Evolutionary conservation across 2,329 filamentous ascomycete genomes (phyloP).

Genomic region (Byssochlamys sp.): DNA sequence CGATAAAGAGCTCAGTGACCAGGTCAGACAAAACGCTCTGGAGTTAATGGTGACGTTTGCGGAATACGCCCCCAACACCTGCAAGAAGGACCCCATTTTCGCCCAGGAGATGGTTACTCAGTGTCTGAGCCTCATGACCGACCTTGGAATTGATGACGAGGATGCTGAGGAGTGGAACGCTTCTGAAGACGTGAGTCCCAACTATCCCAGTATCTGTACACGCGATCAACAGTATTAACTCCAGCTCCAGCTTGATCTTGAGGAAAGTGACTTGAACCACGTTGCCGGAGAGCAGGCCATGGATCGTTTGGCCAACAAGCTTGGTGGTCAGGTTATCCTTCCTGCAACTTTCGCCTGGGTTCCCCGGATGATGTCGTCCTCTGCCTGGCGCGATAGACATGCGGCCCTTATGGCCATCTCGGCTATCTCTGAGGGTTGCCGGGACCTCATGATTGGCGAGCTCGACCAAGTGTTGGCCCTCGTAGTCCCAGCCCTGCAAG

Average conservation of each 20-base stretch:
- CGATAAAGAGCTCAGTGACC: constrained; percentile 85
- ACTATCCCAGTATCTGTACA: neutral
- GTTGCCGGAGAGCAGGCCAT: constrained; percentile 97
- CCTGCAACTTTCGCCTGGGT: constrained; percentile 94
- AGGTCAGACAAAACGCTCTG: constrained; percentile 84
- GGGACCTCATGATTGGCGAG: constrained; percentile 90
- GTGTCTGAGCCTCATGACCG: constrained; percentile 94
- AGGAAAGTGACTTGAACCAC: constrained; percentile 94
- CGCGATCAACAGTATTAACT: constrained; percentile 10
- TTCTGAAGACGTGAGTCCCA: constrained; percentile 67
- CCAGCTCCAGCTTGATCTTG: constrained; percentile 62
- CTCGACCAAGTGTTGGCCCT: constrained; percentile 87
- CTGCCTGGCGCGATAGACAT: constrained; percentile 88
- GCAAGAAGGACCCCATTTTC: constrained; percentile 85
- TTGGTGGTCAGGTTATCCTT: constrained; percentile 85
- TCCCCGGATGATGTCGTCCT: constrained; percentile 92
- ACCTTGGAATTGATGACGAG: constrained; percentile 87
- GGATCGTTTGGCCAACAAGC: constrained; percentile 93
- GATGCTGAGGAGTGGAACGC: constrained; percentile 88
- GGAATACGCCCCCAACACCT: constrained; percentile 87
- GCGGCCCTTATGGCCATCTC: constrained; percentile 98
- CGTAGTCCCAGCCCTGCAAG: constrained; percentile 82
- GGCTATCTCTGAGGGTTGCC: constrained; percentile 92
- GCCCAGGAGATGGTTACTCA: constrained; percentile 96
- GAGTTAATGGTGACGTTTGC: constrained; percentile 98